These are phyloP conservation scores for Saccharomycopsis malanga DNA, from an alignment of 805 yeast species.

Conservation along the genomic window DNA sequence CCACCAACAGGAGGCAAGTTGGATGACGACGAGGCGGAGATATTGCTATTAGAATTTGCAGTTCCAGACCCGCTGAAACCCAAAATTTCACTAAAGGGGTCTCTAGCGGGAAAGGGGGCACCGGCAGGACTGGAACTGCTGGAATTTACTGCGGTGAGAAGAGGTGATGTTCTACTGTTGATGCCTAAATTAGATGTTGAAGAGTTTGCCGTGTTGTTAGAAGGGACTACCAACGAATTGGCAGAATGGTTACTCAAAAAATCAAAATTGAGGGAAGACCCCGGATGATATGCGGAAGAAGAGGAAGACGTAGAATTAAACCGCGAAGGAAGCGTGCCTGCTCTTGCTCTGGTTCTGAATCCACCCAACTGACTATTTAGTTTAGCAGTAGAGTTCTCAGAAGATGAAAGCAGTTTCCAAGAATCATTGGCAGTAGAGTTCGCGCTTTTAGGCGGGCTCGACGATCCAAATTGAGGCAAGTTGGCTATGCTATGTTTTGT, in stretches of 20 bases:
- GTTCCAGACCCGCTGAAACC: slow-evolving; percentile 23
- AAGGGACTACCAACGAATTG: slow-evolving; percentile 22
- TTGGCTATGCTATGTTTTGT: background rate
- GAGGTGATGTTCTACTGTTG: slow-evolving; percentile 23
- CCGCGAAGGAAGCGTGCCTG: slow-evolving; percentile 73
- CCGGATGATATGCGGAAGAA: slow-evolving; percentile 18
- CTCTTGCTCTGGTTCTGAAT: slow-evolving; percentile 54
- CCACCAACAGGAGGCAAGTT: slow-evolving; percentile 10
- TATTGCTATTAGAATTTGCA: slow-evolving; percentile 25
- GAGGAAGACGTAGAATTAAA: slow-evolving; percentile 30
- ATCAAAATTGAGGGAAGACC: slow-evolving; percentile 25
- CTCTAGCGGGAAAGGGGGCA: slow-evolving; percentile 10
- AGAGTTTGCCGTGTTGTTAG: slow-evolving; percentile 22
- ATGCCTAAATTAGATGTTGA: slow-evolving; percentile 23
- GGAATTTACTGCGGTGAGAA: background rate
- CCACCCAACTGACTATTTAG: slow-evolving; percentile 31
- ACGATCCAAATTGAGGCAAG: background rate
- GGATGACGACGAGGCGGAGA: slow-evolving; percentile 15
- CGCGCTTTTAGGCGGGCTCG: background rate
- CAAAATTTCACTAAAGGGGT: slow-evolving; percentile 19
- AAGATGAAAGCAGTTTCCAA: background rate
- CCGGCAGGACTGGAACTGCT: slow-evolving; percentile 1
- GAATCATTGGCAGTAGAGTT: background rate
- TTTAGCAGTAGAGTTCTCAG: background rate
- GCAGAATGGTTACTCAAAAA: slow-evolving; percentile 7